These are phyloP conservation scores for Globisporangium echinulatum DNA, from an alignment of 352 stramenopile genomes.

Conservation along the genomic window DNA sequence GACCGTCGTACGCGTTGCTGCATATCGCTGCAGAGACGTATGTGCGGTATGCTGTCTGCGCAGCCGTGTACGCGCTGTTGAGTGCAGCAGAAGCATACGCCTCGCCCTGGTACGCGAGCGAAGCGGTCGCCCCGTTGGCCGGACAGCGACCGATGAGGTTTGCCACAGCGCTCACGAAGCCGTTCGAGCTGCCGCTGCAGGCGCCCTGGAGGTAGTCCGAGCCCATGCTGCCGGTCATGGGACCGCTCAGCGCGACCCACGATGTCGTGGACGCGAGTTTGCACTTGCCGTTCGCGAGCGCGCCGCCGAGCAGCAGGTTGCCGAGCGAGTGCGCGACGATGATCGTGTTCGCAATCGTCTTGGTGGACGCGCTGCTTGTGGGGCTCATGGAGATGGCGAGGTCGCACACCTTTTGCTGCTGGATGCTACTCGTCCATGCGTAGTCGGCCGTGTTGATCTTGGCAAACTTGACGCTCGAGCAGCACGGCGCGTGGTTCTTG, in stretches of 20 bases:
- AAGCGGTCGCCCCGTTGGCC: too few species aligned
- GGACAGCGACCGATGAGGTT: slow-evolving; percentile 32
- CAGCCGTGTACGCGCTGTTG: slow-evolving; percentile 22
- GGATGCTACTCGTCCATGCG: slow-evolving; percentile 29
- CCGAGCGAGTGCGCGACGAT: slow-evolving; percentile 60
- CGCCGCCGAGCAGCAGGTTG: slow-evolving; percentile 40
- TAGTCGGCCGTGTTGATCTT: slow-evolving; percentile 38
- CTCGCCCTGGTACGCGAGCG: slow-evolving; percentile 22
- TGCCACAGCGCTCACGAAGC: slow-evolving; percentile 21
- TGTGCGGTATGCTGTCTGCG: slow-evolving; percentile 23
- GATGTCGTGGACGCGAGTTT: slow-evolving; percentile 14
- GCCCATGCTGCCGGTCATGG: slow-evolving; percentile 41
- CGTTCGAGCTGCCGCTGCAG: slow-evolving; percentile 20
- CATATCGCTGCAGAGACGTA: slow-evolving; percentile 34
- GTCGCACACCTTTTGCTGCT: slow-evolving; percentile 35
- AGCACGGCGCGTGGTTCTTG: slow-evolving; percentile 48
- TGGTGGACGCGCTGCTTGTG: slow-evolving; percentile 21
- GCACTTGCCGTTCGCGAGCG: slow-evolving; percentile 17
- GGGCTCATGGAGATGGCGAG: slow-evolving; percentile 26
- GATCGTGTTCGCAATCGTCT: slow-evolving; percentile 55
- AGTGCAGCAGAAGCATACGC: slow-evolving; percentile 12
- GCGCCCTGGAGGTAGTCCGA: slow-evolving; percentile 29
- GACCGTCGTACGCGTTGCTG: slow-evolving; percentile 25
- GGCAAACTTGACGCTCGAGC: slow-evolving; percentile 43
- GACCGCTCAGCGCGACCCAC: slow-evolving; percentile 35